These are phyloP conservation scores for Alternaria panax DNA, from an alignment of 2,329 filamentous ascomycete genomes.

Conservation along the genomic window DNA sequence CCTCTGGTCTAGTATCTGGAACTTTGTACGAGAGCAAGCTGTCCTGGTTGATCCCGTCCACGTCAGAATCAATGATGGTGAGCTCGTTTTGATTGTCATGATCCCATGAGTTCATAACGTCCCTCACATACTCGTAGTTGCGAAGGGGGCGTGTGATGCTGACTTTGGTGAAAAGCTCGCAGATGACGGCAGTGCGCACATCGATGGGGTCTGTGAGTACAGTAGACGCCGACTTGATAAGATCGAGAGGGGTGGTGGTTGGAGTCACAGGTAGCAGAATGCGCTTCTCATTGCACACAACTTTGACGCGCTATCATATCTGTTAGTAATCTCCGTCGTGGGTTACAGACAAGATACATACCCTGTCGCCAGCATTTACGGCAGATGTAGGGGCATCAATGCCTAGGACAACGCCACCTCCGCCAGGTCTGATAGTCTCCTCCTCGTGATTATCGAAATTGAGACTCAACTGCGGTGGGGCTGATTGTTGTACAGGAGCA, in stretches of 20 bases:
- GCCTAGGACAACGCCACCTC: slow-evolving; percentile 59
- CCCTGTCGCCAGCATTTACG: slow-evolving; percentile 79
- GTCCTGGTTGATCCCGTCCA: slow-evolving; percentile 59
- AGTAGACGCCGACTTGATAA: slow-evolving; percentile 72
- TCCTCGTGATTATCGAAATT: slow-evolving; percentile 28
- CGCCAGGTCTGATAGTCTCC: slow-evolving; percentile 53
- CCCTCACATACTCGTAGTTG: slow-evolving; percentile 83
- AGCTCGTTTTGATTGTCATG: slow-evolving; percentile 78
- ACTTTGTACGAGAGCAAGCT: slow-evolving; percentile 73
- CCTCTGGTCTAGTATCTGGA: slow-evolving; percentile 68
- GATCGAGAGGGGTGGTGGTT: slow-evolving; percentile 76
- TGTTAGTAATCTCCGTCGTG: slow-evolving; percentile 23
- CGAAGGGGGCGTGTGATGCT: slow-evolving; percentile 84
- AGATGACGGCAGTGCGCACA: slow-evolving; percentile 70
- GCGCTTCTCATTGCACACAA: slow-evolving; percentile 74
- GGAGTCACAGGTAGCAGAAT: slow-evolving; percentile 75
- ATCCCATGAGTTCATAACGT: slow-evolving; percentile 94
- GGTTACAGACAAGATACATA: slow-evolving; percentile 52
- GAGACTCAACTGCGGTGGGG: slow-evolving; percentile 35
- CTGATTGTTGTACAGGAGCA: slow-evolving; percentile 21
- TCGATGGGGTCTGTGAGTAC: slow-evolving; percentile 70
- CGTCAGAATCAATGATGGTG: slow-evolving; percentile 68
- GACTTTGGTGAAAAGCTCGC: slow-evolving; percentile 77
- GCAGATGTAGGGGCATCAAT: slow-evolving; percentile 82
- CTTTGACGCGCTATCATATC: slow-evolving; percentile 66